A percentile compares a stretch with the other conserved stretches of the same genome.
Evolutionary conservation across 129 eudicot genomes (phyloP).

Genomic region (Escallonia herrerae): DNA sequence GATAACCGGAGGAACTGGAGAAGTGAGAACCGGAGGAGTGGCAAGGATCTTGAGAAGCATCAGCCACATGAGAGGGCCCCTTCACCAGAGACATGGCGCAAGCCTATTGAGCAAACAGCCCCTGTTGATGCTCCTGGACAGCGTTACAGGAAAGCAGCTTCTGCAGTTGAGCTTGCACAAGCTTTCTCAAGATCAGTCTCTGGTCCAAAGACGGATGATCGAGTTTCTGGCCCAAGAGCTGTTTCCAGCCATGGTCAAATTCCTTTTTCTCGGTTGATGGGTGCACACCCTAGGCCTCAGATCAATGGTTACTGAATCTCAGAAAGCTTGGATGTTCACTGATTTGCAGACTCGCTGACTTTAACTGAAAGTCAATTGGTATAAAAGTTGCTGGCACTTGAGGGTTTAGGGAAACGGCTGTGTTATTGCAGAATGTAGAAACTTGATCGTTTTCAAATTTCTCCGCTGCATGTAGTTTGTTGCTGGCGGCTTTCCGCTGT

Average conservation of each 20-base stretch:
- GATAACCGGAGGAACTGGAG: slow-evolving; percentile 83
- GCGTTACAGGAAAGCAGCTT: slow-evolving; percentile 74
- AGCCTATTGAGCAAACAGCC: slow-evolving; percentile 55
- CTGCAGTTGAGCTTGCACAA: slow-evolving; percentile 89
- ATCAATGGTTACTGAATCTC: slow-evolving; percentile 65
- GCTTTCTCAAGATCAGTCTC: slow-evolving; percentile 79
- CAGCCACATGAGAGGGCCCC: slow-evolving; percentile 61
- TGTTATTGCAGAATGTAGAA: neutral
- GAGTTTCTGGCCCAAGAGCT: slow-evolving; percentile 56
- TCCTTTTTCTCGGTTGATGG: slow-evolving; percentile 82
- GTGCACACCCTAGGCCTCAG: slow-evolving; percentile 63
- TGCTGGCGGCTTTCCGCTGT: slow-evolving; percentile 1
- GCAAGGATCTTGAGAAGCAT: slow-evolving; percentile 44
- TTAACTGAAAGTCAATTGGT: neutral
- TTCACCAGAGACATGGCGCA: slow-evolving; percentile 99
- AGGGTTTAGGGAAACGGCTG: neutral
- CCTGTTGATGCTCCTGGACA: slow-evolving; percentile 30
- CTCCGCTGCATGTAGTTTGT: neutral
- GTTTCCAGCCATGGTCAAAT: slow-evolving; percentile 50
- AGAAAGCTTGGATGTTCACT: neutral
- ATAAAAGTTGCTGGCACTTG: neutral
- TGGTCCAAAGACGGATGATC: slow-evolving; percentile 52
- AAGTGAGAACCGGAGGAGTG: slow-evolving; percentile 54
- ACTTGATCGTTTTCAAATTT: slow-evolving; percentile 8
- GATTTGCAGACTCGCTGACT: neutral